These are phyloP conservation scores for Solanum boliviense DNA, from an alignment of 257 asterid species.

Conservation along the genomic window DNA sequence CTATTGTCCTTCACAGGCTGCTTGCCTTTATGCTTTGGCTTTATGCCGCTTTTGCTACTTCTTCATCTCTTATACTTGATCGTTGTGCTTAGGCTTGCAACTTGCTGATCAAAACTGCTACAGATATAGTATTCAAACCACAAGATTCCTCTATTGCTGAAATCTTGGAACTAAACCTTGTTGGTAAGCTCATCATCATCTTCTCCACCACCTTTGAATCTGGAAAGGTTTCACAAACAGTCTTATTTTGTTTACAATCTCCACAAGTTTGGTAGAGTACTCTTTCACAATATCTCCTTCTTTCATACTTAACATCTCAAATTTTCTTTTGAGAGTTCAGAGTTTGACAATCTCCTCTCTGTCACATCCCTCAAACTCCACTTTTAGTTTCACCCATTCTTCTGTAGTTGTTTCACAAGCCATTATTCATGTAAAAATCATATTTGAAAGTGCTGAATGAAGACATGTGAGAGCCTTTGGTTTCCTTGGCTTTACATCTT, in stretches of 20 bases:
- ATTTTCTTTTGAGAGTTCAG: no score
- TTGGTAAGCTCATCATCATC: neutral
- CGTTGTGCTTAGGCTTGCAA: no score
- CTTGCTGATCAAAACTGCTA: neutral
- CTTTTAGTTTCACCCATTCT: neutral
- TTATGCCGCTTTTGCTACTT: neutral
- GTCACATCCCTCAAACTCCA: neutral
- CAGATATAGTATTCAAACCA: neutral
- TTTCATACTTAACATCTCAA: no score
- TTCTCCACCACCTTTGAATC: neutral
- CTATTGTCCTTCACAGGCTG: neutral
- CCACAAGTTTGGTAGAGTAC: neutral
- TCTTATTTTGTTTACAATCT: neutral
- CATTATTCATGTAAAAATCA: neutral
- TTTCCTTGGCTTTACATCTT: neutral
- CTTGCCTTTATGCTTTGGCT: neutral
- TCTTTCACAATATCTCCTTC: neutral
- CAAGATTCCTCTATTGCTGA: neutral
- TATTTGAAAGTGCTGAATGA: neutral
- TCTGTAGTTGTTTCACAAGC: no score
- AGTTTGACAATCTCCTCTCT: neutral
- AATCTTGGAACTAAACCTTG: neutral
- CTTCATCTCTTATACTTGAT: neutral
- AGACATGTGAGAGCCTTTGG: neutral
- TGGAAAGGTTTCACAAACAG: neutral